Evolutionary conservation across 2,329 filamentous ascomycete species (phyloP), one percentile per base, ranked within the genome.

Genomic region (Rutstroemia sydowiana): DNA sequence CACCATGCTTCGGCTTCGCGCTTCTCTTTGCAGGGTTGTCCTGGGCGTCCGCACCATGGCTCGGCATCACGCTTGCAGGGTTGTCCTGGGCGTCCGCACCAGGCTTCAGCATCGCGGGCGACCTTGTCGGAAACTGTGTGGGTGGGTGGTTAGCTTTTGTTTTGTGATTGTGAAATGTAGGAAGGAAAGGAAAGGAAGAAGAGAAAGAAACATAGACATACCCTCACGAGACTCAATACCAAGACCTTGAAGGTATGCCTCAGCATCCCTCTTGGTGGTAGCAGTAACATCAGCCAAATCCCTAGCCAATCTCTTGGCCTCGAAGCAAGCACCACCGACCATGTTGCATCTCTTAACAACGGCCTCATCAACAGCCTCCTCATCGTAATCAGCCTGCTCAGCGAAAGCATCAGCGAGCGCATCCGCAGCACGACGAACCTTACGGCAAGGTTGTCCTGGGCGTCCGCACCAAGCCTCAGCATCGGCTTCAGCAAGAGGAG

Each of bases 41-140:
- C 63, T 8, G 52, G 50, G 4, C 51, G 52, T 13, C 55, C 49
- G 42, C 63, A 66, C 62, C 60, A 63, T 66, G 43, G 54, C 54
- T 37, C 32, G 13, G 32, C 16, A 50, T 66, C 65, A 23, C 52
- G 52, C 16, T 40, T 40, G 18, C 61, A 63, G 6, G 54, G 53
- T 47, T 64, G 56, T 18, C 63, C 63, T 8, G 52, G 51, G 5
- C 51, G 53, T 16, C 55, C 49, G 40, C 63, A 66, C 30, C 60
- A 53, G 18, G 67, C 50, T 26, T 48, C 53, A 6, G 53, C 52
- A 10, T 54, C 52, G 21, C 52, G 52, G 6, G 48, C 43, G n/a
- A 42, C 23, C 7, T 39, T 21, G 11, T 54, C 52, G 30, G 52
- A 54, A 18, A 40, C 52, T 53, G 23, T 7, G 3, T 5, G 2